phyloP scores from a whole-genome alignment of 768 basidiomycete species.

The Mycena indigotica region DNA sequence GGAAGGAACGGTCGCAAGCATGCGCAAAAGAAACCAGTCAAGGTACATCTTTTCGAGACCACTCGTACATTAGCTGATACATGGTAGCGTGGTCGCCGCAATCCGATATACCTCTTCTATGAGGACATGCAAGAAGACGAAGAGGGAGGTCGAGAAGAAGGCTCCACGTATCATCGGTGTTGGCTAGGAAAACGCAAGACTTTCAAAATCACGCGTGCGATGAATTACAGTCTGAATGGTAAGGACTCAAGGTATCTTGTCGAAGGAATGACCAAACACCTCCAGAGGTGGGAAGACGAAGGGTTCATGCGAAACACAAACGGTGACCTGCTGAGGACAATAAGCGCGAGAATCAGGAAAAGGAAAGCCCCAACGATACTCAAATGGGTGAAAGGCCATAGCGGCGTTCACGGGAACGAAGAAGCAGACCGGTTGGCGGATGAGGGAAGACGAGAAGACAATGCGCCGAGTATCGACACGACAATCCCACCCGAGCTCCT shows the following conservation, averaged over 20 bases:
- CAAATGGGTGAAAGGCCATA: slow-evolving; percentile 31
- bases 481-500: slow-evolving; percentile 7
- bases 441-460: slow-evolving; percentile 12
- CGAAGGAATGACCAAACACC: slow-evolving; percentile 10
- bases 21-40: too few relatives aligned
- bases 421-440: slow-evolving; percentile 26
- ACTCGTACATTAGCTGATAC: background rate
- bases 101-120: slow-evolving; percentile 22
- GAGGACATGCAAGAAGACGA: slow-evolving; percentile 6
- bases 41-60: background rate
- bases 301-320: background rate
- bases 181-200: slow-evolving; percentile 23
- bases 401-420: slow-evolving; percentile 24
- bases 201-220: slow-evolving; percentile 20
- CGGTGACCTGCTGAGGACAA: background rate
- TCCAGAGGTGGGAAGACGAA: slow-evolving; percentile 7
- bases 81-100: background rate
- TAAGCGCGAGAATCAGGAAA: background rate
- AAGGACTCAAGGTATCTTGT: slow-evolving; percentile 14
- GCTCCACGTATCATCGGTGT: slow-evolving; percentile 26
- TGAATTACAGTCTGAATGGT: slow-evolving; percentile 25
- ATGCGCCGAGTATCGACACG: slow-evolving; percentile 3
- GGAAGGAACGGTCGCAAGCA: background rate
- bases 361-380: slow-evolving; percentile 24
- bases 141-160: slow-evolving; percentile 2